Percentiles rank a stretch among this genome's conserved stretches.
Conservation (phyloP, 2,329 filamentous ascomycete genomes). For the Plenodomus tracheiphilus region DNA sequence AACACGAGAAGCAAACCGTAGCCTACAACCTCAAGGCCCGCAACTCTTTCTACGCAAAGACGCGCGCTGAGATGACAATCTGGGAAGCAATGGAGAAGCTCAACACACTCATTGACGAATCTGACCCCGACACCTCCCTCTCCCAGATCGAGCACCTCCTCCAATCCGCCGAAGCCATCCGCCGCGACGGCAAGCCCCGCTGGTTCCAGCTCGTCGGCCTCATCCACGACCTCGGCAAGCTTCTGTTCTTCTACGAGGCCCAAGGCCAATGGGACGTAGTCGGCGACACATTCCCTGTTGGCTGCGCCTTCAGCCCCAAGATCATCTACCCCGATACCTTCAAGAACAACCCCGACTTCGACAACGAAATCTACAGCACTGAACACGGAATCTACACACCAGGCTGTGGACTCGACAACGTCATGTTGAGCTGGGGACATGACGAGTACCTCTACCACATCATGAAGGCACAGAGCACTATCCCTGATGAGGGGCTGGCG, state of each 20-base stretch:
- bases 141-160: conserved; percentile 89
- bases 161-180: conserved; percentile 86
- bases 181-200: conserved; percentile 77
- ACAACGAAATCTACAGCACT: conserved; percentile 72
- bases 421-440: conserved; percentile 90
- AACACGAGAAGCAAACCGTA: conserved; percentile 72
- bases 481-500: conserved; percentile 80
- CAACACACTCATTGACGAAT: conserved; percentile 87
- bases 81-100: conserved; percentile 94
- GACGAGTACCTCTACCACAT: conserved; percentile 89
- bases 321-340: conserved; percentile 86
- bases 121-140: conserved; percentile 84
- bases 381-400: conserved; percentile 78
- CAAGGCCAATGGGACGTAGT: conserved; percentile 92
- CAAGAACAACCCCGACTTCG: conserved; percentile 71
- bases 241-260: conserved; percentile 80
- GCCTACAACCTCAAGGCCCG: conserved; percentile 84
- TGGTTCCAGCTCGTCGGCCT: conserved; percentile 82
- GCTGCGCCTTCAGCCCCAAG: conserved; percentile 71
- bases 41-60: conserved; percentile 67
- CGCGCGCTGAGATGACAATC: conserved; percentile 76
- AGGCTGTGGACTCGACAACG: conserved; percentile 80
- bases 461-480: conserved; percentile 76
- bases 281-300: conserved; percentile 81
- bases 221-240: conserved; percentile 79